Evolutionary conservation across 345 rosid genomes (phyloP).

Genomic region (Linum lewisii): DNA sequence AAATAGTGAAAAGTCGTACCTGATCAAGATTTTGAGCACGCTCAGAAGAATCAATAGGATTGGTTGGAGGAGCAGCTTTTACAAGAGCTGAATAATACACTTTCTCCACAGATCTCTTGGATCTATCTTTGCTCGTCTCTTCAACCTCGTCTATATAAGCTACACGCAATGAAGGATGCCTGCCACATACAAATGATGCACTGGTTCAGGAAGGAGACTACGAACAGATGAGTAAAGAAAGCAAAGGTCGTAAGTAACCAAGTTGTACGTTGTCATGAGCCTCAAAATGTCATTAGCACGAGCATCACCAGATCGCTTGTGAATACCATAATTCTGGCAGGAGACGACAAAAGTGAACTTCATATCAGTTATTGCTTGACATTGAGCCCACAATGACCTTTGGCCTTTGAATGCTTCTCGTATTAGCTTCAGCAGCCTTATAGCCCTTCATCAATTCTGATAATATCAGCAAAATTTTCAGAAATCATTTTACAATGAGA

Average conservation of each 20-base stretch:
- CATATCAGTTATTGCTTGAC: constrained; percentile 99
- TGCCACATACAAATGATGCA: constrained; percentile 21
- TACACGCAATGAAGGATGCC: constrained; percentile 96
- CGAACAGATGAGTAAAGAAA: neutral
- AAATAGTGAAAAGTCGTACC: constrained; percentile 30
- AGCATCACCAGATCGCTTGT: constrained; percentile 70
- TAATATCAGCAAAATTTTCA: constrained; percentile 8
- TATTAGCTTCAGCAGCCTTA: constrained; percentile 70
- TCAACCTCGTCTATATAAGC: constrained; percentile 98
- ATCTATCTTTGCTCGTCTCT: constrained; percentile 60
- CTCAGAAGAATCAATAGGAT: constrained; percentile 71
- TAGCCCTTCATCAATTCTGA: constrained; percentile 94
- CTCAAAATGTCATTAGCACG: constrained; percentile 84
- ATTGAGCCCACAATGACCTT: constrained; percentile 74
- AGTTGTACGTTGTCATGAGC: constrained; percentile 91
- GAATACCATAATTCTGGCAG: constrained; percentile 90
- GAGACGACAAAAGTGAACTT: constrained; percentile 92
- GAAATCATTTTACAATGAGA: neutral
- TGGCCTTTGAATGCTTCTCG: constrained; percentile 66
- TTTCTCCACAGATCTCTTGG: constrained; percentile 54
- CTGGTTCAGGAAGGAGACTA: neutral
- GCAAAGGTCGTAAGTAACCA: too few species aligned
- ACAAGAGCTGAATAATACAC: constrained; percentile 82
- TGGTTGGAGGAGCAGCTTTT: constrained; percentile 65
- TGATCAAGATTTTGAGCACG: constrained; percentile 83